phyloP scores from a whole-genome alignment of 768 basidiomycete genomes.

The Macrocybe gigantea region DNA sequence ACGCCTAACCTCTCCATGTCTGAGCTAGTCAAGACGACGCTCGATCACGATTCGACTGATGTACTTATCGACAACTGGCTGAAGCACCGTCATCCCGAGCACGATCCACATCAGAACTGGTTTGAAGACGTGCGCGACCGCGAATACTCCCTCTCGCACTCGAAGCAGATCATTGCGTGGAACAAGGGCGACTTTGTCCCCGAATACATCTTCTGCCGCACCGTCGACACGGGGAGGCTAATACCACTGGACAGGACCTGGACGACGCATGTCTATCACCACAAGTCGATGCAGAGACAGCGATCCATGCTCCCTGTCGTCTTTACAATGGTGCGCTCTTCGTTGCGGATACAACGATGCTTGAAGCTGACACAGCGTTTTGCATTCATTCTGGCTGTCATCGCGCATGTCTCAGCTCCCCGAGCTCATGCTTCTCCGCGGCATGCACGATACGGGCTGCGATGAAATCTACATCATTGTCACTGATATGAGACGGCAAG shows the following conservation, averaged over 20 bases:
- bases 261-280: constrained; percentile 79
- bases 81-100: constrained; percentile 53
- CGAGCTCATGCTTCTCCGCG: constrained; percentile 72
- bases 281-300: constrained; percentile 66
- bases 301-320: constrained; percentile 77
- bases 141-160: constrained; percentile 46
- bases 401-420: constrained; percentile 42
- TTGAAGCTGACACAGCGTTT: constrained; percentile 1
- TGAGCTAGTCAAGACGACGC: constrained; percentile 73
- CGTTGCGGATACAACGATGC: not conserved
- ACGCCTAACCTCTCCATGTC: constrained; percentile 69
- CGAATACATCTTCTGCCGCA: constrained; percentile 75
- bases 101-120: constrained; percentile 75
- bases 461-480: constrained; percentile 78
- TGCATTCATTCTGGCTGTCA: constrained; percentile 5
- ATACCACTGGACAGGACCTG: constrained; percentile 79
- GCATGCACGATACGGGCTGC: constrained; percentile 77
- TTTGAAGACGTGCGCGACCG: constrained; percentile 65
- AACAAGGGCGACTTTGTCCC: constrained; percentile 74
- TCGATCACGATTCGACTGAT: constrained; percentile 72
- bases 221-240: constrained; percentile 70
- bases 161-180: constrained; percentile 50
- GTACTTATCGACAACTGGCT: constrained; percentile 83
- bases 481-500: constrained; percentile 71
- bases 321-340: constrained; percentile 61